Percentiles rank a stretch among this genome's conserved stretches.
Conservation (phyloP, 2,329 filamentous ascomycete species). For the Talaromyces amestolkiae region DNA sequence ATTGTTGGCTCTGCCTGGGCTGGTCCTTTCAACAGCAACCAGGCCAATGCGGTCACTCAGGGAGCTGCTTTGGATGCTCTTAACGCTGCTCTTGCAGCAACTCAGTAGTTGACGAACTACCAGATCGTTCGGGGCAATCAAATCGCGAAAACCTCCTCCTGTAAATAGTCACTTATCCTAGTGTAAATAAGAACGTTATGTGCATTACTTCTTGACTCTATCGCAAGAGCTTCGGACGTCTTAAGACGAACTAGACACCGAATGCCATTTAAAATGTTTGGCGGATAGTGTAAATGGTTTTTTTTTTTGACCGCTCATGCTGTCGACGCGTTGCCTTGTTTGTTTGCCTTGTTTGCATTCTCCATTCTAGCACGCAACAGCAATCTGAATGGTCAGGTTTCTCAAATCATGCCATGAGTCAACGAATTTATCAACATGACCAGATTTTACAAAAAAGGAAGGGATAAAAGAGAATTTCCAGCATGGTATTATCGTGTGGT, state of each 20-base stretch:
- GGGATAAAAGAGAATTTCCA: background rate
- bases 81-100: slow-evolving; percentile 18
- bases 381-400: background rate
- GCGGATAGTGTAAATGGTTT: background rate
- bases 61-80: slow-evolving; percentile 18
- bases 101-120: slow-evolving; percentile 3
- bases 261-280: too few relatives aligned
- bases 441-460: background rate
- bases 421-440: background rate
- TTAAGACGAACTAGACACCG: background rate
- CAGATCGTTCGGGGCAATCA: background rate
- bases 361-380: background rate
- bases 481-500: background rate
- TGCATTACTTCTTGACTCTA: background rate
- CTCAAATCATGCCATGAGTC: background rate
- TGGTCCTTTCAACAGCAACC: slow-evolving; percentile 16
- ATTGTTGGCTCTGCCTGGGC: slow-evolving; percentile 18
- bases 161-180: background rate
- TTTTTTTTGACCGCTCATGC: background rate
- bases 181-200: background rate
- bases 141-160: background rate
- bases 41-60: slow-evolving; percentile 12
- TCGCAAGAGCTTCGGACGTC: background rate
- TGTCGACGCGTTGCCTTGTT: background rate
- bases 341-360: background rate